Percentiles rank a stretch among this genome's conserved stretches.
phyloP scores from a whole-genome alignment of 2,329 filamentous ascomycete genomes.

The Calonectria hongkongensis region DNA sequence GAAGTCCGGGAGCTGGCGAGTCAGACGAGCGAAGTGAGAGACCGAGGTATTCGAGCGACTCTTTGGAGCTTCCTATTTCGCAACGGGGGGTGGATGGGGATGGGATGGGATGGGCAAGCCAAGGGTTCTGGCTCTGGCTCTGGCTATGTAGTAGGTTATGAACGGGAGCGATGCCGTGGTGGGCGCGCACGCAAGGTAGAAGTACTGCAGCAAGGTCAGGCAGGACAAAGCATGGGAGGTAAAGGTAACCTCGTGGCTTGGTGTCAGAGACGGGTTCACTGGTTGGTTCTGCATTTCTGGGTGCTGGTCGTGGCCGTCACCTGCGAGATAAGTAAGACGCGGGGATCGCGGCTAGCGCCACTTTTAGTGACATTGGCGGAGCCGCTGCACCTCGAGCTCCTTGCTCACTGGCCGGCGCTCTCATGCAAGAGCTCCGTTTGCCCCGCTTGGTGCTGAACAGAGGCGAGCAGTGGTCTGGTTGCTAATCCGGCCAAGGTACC shows the following conservation, averaged over 20 bases:
- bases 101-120: constrained; percentile 26
- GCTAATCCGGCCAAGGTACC: constrained; percentile 35
- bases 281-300: constrained; percentile 34
- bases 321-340: constrained; percentile 51
- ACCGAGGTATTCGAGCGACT: constrained; percentile 27
- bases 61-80: constrained; percentile 23
- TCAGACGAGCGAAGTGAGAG: constrained; percentile 25
- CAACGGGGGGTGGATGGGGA: constrained; percentile 18
- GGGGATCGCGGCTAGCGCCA: constrained; percentile 54
- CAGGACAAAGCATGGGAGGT: constrained; percentile 27
- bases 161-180: constrained; percentile 27
- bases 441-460: constrained; percentile 32
- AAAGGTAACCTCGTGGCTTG: constrained; percentile 34
- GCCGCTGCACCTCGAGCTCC: constrained; percentile 44
- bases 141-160: constrained; percentile 31
- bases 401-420: constrained; percentile 34
- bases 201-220: constrained; percentile 32
- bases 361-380: constrained; percentile 53
- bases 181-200: constrained; percentile 39
- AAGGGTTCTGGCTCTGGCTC: constrained; percentile 22
- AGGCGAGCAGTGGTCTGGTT: constrained; percentile 26
- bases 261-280: constrained; percentile 35
- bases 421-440: constrained; percentile 37
- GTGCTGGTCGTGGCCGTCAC: constrained; percentile 31
- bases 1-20: constrained; percentile 29